Base-by-base conservation (phyloP, 2,329 filamentous ascomycete species). In the Monosporascus sp. region DNA sequence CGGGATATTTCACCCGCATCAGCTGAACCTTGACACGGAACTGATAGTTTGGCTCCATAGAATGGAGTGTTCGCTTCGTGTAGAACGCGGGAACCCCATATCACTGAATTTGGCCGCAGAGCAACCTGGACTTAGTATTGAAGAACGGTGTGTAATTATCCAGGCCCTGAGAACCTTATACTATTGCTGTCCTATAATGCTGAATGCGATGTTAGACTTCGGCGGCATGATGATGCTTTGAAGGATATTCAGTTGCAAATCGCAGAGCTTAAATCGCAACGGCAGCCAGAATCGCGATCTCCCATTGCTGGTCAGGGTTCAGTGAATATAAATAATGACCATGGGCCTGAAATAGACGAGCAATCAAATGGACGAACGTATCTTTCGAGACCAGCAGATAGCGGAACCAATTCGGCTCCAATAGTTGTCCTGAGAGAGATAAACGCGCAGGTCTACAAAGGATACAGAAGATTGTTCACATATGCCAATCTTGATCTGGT, bases 381-480 rank as follows among this genome's bases (percentile, higher is more conserved):
- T 50, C 56, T 67, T 27, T 60, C 62, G 20, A 59, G 57, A 15
- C 66, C 65, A 9, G 65, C 65, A 34, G 66, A 68, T 49, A 64
- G 62, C 25, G 65, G 63, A 20, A 62, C 62, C 11, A 61, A 66
- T 27, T 65, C 65, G 1, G 66, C 66, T 2, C 66, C 66, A 0
- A 60, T 67, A 14, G 65, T 63, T 11, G 66, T 68, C 17, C 46
- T 68, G 22, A 61, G 66, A 48, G 65, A 63, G 47, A 68, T 68
- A 49, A 62, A 61, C 42, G 61, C 65, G 34, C 60, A 65, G 37
- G 64, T 63, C 18, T 62, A 57, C 14, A 53, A 62, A 48, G 65
- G 66, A 1, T 64, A 61, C 38, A 61, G 64, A 11, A 57, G 64
- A 42, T 45, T 62, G 27, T 52, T 68, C 3, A 60, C 59, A 3